These are phyloP conservation scores for Fragaria vesca DNA, from an alignment of 306 rosid species.

Conservation along the genomic window DNA sequence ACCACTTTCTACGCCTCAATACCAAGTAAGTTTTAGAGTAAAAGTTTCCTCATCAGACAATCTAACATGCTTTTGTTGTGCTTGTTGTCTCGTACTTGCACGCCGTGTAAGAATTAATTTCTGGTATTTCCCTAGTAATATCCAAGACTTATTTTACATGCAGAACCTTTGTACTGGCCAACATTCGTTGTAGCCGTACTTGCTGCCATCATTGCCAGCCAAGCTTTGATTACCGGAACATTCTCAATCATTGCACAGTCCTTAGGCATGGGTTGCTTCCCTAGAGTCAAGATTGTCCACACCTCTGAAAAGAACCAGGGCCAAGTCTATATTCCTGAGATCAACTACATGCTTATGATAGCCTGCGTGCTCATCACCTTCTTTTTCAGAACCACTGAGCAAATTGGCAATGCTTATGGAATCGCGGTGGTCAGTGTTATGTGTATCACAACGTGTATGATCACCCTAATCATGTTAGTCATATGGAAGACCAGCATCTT, in stretches of 20 bases:
- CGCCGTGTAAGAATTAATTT: no score
- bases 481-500: constrained; percentile 33
- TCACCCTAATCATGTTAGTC: constrained; percentile 32
- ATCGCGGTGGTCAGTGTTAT: constrained; percentile 35
- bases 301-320: constrained; percentile 68
- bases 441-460: constrained; percentile 25
- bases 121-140: background rate
- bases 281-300: constrained; percentile 63
- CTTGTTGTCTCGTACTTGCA: no score
- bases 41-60: background rate
- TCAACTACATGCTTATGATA: constrained; percentile 70
- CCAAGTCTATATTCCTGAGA: constrained; percentile 76
- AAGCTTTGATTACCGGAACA: constrained; percentile 84
- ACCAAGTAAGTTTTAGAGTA: constrained; percentile 25
- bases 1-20: constrained; percentile 52
- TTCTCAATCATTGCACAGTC: constrained; percentile 73
- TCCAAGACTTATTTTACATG: background rate
- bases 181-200: constrained; percentile 66
- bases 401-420: constrained; percentile 71
- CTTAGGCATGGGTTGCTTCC: constrained; percentile 66
- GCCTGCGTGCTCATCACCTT: constrained; percentile 56
- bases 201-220: constrained; percentile 82
- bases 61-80: background rate
- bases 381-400: constrained; percentile 62
- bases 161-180: constrained; percentile 74